phyloP scores from a whole-genome alignment of 805 yeast species.

The Naumovozyma castellii region DNA sequence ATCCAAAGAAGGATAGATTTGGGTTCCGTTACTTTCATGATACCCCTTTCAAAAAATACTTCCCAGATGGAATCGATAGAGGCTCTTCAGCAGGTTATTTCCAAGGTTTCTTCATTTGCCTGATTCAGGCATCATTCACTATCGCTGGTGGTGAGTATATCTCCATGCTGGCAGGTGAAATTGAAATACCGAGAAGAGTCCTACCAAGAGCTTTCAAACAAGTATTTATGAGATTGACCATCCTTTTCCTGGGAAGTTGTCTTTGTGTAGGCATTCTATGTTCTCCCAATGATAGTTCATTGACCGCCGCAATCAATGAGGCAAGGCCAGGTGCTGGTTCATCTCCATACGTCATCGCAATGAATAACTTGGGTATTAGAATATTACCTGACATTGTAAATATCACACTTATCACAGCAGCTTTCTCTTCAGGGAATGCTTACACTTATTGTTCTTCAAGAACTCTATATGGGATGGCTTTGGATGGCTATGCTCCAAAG shows the following conservation, averaged over 20 bases:
- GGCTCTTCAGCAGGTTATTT: slow-evolving; percentile 42
- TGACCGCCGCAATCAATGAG: slow-evolving; percentile 47
- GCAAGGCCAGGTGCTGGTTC: slow-evolving; percentile 70
- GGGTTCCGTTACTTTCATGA: slow-evolving; percentile 50
- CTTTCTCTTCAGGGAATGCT: slow-evolving; percentile 79
- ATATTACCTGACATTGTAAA: slow-evolving; percentile 72
- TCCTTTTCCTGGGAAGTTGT: slow-evolving; percentile 66
- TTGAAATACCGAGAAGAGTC: slow-evolving; percentile 57
- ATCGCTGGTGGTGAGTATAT: slow-evolving; percentile 84
- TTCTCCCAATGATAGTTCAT: slow-evolving; percentile 54
- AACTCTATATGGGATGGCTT: slow-evolving; percentile 59
- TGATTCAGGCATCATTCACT: slow-evolving; percentile 65
- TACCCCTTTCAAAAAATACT: slow-evolving; percentile 48
- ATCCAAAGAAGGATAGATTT: slow-evolving; percentile 55
- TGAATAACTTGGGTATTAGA: slow-evolving; percentile 57
- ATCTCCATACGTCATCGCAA: slow-evolving; percentile 77
- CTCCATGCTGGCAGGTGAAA: slow-evolving; percentile 79
- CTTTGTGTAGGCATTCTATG: slow-evolving; percentile 71
- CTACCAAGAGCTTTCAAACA: slow-evolving; percentile 74
- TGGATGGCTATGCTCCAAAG: slow-evolving; percentile 64
- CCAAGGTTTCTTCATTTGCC: slow-evolving; percentile 61
- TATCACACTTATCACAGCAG: slow-evolving; percentile 62
- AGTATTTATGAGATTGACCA: slow-evolving; percentile 56
- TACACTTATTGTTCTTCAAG: slow-evolving; percentile 66
- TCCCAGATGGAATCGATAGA: slow-evolving; percentile 36